Evolutionary conservation across 1,139 yeast species (phyloP).

Genomic region (Sugiyamaella sp.): DNA sequence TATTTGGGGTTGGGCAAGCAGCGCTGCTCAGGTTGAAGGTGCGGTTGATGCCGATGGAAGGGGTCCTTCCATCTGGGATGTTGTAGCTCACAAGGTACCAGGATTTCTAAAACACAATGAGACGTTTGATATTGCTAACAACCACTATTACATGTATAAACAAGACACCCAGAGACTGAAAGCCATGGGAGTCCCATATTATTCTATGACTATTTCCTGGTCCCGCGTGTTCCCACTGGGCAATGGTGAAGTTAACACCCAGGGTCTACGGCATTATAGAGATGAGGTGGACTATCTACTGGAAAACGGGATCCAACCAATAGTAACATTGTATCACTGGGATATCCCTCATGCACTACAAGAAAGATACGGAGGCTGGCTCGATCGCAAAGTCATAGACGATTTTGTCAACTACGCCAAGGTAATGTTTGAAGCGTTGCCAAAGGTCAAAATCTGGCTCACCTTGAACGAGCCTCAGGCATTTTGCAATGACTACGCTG

Average conservation of each 20-base stretch:
- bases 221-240: slow-evolving; percentile 44
- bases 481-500: slow-evolving; percentile 31
- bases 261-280: slow-evolving; percentile 45
- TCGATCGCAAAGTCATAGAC: slow-evolving; percentile 38
- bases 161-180: slow-evolving; percentile 44
- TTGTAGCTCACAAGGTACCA: slow-evolving; percentile 29
- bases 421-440: slow-evolving; percentile 42
- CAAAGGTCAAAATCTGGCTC: slow-evolving; percentile 44
- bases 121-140: slow-evolving; percentile 40
- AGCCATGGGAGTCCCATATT: slow-evolving; percentile 44
- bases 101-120: slow-evolving; percentile 28
- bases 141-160: slow-evolving; percentile 45
- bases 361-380: slow-evolving; percentile 40
- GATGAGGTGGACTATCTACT: slow-evolving; percentile 43
- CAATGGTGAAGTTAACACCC: slow-evolving; percentile 41
- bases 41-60: slow-evolving; percentile 45
- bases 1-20: slow-evolving; percentile 36
- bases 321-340: slow-evolving; percentile 46
- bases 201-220: slow-evolving; percentile 47
- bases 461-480: slow-evolving; percentile 45
- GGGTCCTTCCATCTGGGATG: slow-evolving; percentile 44
- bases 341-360: slow-evolving; percentile 43
- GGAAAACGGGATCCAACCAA: slow-evolving; percentile 42
- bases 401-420: slow-evolving; percentile 45
- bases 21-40: slow-evolving; percentile 45